Conservation (phyloP, 208 protist species). For the Sergeia podlipaevii region DNA sequence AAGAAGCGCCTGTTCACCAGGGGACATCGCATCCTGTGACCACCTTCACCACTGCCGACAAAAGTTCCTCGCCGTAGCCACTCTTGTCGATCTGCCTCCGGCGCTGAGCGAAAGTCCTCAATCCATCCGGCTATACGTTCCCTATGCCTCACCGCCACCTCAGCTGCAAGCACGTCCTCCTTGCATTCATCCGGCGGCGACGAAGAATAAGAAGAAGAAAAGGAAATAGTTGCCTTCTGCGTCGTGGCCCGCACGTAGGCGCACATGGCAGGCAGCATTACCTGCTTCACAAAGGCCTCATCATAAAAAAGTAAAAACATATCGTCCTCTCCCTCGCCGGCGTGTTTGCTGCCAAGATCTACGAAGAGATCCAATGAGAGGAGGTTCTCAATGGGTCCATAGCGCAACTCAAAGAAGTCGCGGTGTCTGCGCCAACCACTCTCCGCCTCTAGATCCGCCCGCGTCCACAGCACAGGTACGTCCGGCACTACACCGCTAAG, state of each 20-base stretch:
- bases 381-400: constrained; percentile 20
- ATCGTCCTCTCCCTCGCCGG: not conserved
- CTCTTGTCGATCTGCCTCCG: not conserved
- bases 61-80: not conserved
- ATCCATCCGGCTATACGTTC: constrained; percentile 1
- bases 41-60: not conserved
- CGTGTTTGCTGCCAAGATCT: constrained; percentile 3
- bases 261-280: constrained; percentile 53
- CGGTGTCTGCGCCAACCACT: constrained; percentile 20
- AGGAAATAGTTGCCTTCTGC: no score
- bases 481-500: not conserved
- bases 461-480: constrained; percentile 23
- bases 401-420: not conserved
- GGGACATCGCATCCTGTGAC: no score
- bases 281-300: constrained; percentile 21
- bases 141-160: not conserved
- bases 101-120: not conserved
- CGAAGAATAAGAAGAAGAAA: no score
- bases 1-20: not conserved
- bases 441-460: constrained; percentile 21
- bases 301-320: constrained; percentile 37
- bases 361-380: constrained; percentile 19
- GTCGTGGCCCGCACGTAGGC: constrained; percentile 19
- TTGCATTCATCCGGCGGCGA: no score
- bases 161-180: not conserved